These are phyloP conservation scores for Phytophthora fragariae DNA, from an alignment of 352 stramenopile species.

Conservation along the genomic window DNA sequence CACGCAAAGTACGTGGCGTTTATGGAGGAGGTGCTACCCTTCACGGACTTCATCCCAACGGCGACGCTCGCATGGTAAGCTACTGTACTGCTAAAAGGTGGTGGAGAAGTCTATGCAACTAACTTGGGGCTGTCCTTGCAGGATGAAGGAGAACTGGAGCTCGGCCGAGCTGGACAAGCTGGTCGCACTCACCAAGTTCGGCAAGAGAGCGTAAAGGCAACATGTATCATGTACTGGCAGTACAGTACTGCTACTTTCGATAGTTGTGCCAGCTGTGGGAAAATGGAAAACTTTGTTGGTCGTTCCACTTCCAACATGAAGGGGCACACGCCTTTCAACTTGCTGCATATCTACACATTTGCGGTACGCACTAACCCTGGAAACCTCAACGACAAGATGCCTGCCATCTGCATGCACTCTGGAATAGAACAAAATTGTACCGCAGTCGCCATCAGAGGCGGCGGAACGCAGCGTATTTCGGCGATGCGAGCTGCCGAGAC, in stretches of 20 bases:
- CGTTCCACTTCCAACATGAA: constrained; percentile 28
- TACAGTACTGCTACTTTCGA: constrained; percentile 13
- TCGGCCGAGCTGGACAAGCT: constrained; percentile 47
- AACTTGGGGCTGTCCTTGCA: constrained; percentile 9
- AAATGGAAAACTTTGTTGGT: constrained; percentile 31
- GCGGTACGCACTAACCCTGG: neutral
- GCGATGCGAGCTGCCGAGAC: constrained; percentile 27
- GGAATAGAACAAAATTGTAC: constrained; percentile 19
- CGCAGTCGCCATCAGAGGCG: constrained; percentile 15
- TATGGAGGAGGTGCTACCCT: constrained; percentile 90
- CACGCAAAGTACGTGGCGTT: constrained; percentile 90
- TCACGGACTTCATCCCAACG: constrained; percentile 96
- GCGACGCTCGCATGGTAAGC: constrained; percentile 92
- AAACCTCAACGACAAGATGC: neutral
- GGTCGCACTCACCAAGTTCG: constrained; percentile 32
- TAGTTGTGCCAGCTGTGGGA: constrained; percentile 23
- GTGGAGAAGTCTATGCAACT: neutral
- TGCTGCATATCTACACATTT: neutral
- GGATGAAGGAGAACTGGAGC: constrained; percentile 70
- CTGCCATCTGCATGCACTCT: neutral
- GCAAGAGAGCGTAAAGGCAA: constrained; percentile 24
- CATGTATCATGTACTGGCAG: neutral
- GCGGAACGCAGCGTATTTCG: constrained; percentile 34
- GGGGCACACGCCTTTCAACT: constrained; percentile 6
- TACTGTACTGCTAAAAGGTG: neutral